Conservation (phyloP, 148 eudicot genomes). For the Fagopyrum tataricum region DNA sequence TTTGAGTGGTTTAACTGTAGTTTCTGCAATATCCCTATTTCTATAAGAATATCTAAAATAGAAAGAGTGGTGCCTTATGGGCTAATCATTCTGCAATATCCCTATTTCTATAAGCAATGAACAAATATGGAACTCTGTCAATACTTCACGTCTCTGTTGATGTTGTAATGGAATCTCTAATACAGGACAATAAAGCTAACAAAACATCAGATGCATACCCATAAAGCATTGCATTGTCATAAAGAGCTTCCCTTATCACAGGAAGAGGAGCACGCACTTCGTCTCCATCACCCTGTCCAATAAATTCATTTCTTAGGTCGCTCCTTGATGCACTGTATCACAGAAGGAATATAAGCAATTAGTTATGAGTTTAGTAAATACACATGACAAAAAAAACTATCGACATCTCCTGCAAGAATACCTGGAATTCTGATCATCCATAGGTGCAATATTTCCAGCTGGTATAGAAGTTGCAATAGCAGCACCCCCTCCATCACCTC, state of each 20-base stretch:
- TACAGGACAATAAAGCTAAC: background rate
- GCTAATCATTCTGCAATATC: background rate
- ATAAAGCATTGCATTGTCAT: constrained; percentile 49
- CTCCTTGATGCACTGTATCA: constrained; percentile 37
- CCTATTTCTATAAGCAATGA: background rate
- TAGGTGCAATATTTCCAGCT: constrained; percentile 28
- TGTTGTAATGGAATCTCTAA: background rate
- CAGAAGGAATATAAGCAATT: constrained; percentile 8
- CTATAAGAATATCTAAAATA: background rate
- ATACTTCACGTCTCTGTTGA: background rate
- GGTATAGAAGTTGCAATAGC: constrained; percentile 31
- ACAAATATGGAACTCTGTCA: background rate
- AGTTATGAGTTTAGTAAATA: background rate
- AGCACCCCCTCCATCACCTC: constrained; percentile 54
- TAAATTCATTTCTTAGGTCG: constrained; percentile 24
- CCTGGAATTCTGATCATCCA: constrained; percentile 43
- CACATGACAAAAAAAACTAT: background rate
- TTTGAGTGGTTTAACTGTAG: background rate
- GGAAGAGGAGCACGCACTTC: constrained; percentile 90
- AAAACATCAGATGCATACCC: constrained; percentile 38
- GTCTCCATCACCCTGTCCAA: constrained; percentile 30
- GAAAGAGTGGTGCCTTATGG: background rate
- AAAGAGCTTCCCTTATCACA: constrained; percentile 90
- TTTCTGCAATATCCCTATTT: background rate
- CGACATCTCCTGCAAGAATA: constrained; percentile 17